phyloP scores from a whole-genome alignment of 352 stramenopile species.

The Globisporangium emineosum region DNA sequence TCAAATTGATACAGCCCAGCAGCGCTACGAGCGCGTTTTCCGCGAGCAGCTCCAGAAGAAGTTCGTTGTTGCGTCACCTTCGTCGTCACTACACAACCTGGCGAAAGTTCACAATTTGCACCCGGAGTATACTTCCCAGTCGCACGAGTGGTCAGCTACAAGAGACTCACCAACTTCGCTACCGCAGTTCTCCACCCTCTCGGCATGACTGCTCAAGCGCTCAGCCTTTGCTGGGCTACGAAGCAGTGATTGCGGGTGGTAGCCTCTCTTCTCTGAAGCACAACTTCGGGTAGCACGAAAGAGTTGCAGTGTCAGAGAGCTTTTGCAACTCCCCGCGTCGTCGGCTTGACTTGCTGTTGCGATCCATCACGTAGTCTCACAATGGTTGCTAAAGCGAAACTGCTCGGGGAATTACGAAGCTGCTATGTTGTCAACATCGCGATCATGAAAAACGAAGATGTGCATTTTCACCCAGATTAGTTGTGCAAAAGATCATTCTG shows the following conservation, averaged over 20 bases:
- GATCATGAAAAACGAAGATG: background rate
- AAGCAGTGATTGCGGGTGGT: too few relatives aligned
- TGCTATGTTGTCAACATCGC: background rate
- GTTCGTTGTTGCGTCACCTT: background rate
- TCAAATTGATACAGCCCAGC: conserved; percentile 20
- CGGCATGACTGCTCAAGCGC: too few relatives aligned
- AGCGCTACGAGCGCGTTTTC: conserved; percentile 31
- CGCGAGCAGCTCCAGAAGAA: conserved; percentile 17
- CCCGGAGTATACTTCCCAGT: background rate
- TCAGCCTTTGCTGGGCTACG: too few relatives aligned
- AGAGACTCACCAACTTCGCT: background rate
- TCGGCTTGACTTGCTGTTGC: background rate
- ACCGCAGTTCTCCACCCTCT: too few relatives aligned
- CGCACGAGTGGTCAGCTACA: background rate
- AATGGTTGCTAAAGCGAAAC: background rate
- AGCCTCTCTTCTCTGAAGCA: too few relatives aligned
- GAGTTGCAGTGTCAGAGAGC: too few relatives aligned
- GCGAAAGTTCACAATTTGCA: background rate
- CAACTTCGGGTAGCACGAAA: too few relatives aligned
- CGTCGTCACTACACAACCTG: background rate
- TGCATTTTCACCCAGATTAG: background rate
- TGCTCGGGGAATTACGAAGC: background rate
- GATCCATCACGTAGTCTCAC: background rate
- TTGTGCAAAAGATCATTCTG: too few relatives aligned
- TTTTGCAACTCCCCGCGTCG: conserved; percentile 14